Conservation (phyloP, 2,329 filamentous ascomycete species). For the Pyrenophora teres region DNA sequence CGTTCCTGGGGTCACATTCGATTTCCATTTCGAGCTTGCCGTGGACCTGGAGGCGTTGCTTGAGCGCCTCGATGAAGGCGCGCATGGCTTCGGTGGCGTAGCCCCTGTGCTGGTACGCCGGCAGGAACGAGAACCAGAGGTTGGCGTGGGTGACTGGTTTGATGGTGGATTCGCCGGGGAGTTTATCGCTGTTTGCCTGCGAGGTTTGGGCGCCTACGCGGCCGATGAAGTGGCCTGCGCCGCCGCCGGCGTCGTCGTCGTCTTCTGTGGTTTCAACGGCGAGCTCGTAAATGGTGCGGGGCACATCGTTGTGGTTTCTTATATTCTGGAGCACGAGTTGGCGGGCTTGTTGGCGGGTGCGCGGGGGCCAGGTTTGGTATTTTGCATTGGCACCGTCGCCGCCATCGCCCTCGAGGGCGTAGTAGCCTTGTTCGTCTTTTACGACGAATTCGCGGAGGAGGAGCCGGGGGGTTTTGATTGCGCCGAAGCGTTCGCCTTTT, state of each 20-base stretch:
- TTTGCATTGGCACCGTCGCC: conserved; percentile 21
- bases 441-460: conserved; percentile 35
- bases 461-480: conserved; percentile 30
- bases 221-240: conserved; percentile 27
- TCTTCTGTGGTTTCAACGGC: conserved; percentile 27
- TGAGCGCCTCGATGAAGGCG: conserved; percentile 30
- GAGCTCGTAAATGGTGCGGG: conserved; percentile 35
- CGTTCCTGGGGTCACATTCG: conserved; percentile 45
- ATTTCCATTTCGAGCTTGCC: conserved; percentile 35
- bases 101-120: conserved; percentile 31
- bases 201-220: conserved; percentile 33
- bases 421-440: conserved; percentile 27
- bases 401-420: conserved; percentile 26
- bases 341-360: conserved; percentile 28
- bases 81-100: conserved; percentile 41
- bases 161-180: conserved; percentile 6
- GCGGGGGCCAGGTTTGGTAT: conserved; percentile 35
- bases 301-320: conserved; percentile 14
- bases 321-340: conserved; percentile 27
- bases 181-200: conserved; percentile 7
- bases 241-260: neutral
- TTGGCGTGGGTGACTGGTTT: conserved; percentile 19
- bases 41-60: conserved; percentile 7
- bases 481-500: conserved; percentile 20
- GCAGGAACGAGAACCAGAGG: conserved; percentile 42